Base-by-base conservation (phyloP, 331 rosid species). In the Saraca asoca region DNA sequence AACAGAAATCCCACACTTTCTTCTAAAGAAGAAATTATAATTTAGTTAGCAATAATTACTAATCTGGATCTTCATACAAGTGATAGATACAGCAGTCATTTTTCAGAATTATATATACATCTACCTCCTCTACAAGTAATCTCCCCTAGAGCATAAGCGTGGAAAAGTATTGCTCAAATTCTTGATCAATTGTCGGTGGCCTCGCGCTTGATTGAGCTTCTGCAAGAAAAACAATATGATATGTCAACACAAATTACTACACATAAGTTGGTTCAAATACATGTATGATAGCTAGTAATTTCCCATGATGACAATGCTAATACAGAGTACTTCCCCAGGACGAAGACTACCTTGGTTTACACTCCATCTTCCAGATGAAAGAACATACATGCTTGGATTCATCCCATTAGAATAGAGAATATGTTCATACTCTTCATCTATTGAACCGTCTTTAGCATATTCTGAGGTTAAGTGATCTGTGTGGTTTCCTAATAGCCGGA, bases 121-220 rank as follows among this genome's bases (percentile, higher is more conserved):
- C 13, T 69, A 39, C 38, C 68, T 34, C 58, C 75, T 67, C 59
- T 29, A 48, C 42, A 29, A 54, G 50, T 43, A 49, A 61, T 29
- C 46, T 58, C 68, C 59, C n/a, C 79, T 87, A 92, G 69, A 83
- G 80, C 96, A 89, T 83, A 39, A 92, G 89, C 85, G 18, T 70
- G 7, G 98, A 92, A 79, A 92, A 92, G 80, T 83, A 87, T 83
- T 92, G 71, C 85, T 92, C 98, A 39, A 92, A 92, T 68, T 92
- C 98, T 78, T 85, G 87, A 79, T 92, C 98, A 46, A 92, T 92
- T 11, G 98, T 92, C 10, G 98, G 93, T 51, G 75, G 62, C 83
- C 78, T 80, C 56, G 59, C 19, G 24, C 51, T 78, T 24, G 95
- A 82, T 79, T 85, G 75, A 79, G 68, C 88, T 66, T 87, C 95